Conservation (phyloP, 768 basidiomycete species). For the Lenzites betulinus region DNA sequence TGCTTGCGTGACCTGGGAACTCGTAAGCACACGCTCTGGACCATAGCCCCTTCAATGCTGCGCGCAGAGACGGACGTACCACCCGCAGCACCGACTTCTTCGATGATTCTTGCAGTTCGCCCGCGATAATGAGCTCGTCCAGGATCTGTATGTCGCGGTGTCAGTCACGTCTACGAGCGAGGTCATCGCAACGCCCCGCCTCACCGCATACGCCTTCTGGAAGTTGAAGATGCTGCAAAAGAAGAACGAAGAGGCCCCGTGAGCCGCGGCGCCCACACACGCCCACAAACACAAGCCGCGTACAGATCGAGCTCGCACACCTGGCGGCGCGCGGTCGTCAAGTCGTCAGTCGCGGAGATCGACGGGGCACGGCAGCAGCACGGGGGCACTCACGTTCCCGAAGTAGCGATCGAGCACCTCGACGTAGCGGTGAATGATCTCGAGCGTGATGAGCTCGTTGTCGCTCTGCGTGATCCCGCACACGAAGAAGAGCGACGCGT, state of each 20-base stretch:
- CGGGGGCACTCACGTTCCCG: constrained; percentile 64
- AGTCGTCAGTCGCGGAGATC: background rate
- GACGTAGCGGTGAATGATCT: constrained; percentile 93
- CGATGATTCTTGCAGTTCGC: constrained; percentile 92
- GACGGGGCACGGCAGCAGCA: background rate
- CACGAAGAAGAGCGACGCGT: constrained; percentile 95
- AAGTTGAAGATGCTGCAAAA: constrained; percentile 89
- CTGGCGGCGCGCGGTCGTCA: constrained; percentile 36
- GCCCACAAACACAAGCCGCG: constrained; percentile 25
- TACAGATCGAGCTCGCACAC: constrained; percentile 93
- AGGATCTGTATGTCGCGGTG: constrained; percentile 54
- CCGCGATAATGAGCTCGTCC: constrained; percentile 91
- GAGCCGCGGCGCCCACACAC: background rate
- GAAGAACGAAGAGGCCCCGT: background rate
- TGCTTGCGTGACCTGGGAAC: constrained; percentile 77
- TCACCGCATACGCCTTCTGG: constrained; percentile 89
- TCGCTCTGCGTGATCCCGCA: constrained; percentile 80
- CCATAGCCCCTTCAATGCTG: no score
- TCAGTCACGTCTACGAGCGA: background rate
- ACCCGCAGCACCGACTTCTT: constrained; percentile 69
- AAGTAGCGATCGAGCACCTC: constrained; percentile 86
- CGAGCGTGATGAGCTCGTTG: constrained; percentile 90
- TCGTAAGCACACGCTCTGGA: no score
- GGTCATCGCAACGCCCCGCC: constrained; percentile 20
- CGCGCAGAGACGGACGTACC: constrained; percentile 35